These are phyloP conservation scores for Sambucus nigra DNA, from an alignment of 129 eudicot genomes.

Conservation along the genomic window DNA sequence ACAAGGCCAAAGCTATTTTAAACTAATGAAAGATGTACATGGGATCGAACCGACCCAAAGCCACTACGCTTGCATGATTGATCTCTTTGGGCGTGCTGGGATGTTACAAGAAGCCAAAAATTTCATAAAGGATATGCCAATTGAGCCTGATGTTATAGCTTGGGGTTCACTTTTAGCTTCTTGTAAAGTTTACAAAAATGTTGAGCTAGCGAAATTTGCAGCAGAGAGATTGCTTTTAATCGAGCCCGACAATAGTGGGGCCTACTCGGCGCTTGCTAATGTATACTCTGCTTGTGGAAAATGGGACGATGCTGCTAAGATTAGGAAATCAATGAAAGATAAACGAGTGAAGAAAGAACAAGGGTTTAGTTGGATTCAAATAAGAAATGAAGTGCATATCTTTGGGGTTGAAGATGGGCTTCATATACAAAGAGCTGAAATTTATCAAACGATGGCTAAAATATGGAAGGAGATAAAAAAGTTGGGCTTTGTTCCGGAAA, in stretches of 20 bases:
- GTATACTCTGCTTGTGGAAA: conserved; percentile 69
- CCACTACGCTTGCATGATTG: conserved; percentile 77
- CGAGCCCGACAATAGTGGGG: conserved; percentile 78
- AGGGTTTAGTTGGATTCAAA: conserved; percentile 79
- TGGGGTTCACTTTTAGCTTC: conserved; percentile 87
- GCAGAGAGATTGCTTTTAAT: conserved; percentile 53
- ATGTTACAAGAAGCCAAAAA: conserved; percentile 54
- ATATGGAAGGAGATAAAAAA: conserved; percentile 75
- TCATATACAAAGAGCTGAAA: conserved; percentile 62
- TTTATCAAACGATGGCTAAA: conserved; percentile 48
- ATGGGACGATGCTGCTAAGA: conserved; percentile 71
- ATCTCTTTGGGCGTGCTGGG: conserved; percentile 72
- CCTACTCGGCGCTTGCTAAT: conserved; percentile 69
- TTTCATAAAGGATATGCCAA: conserved; percentile 56
- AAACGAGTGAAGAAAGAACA: conserved; percentile 76
- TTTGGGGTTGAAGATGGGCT: conserved; percentile 74
- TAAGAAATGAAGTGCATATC: conserved; percentile 46
- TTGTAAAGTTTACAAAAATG: conserved; percentile 57
- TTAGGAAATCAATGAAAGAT: conserved; percentile 63
- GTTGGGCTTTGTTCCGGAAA: conserved; percentile 65
- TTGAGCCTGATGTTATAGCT: conserved; percentile 64
- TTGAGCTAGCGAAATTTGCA: conserved; percentile 58
- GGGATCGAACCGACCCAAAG: conserved; percentile 63
- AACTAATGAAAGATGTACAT: conserved; percentile 54
- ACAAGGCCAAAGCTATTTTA: conserved; percentile 47